A percentile compares a stretch with the other conserved stretches of the same genome.
Conservation (phyloP, 148 eudicot genomes). For the Rhododendron ferrugineum region DNA sequence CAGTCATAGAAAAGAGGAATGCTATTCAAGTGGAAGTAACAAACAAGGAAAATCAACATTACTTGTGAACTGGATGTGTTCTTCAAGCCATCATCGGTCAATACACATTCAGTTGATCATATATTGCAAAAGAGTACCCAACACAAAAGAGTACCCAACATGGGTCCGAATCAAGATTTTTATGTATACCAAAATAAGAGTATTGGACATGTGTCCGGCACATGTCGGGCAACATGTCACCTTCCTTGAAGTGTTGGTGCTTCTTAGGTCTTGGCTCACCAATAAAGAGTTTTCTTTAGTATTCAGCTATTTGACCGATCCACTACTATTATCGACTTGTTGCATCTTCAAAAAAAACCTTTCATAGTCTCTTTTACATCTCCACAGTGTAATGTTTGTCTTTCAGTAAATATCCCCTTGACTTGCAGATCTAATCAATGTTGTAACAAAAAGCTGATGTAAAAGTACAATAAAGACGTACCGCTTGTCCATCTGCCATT, state of each 20-base stretch:
- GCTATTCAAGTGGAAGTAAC: not conserved
- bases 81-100: not conserved
- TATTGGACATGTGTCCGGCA: not conserved
- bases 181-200: not conserved
- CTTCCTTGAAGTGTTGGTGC: not conserved
- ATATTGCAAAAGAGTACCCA: not conserved
- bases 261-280: not conserved
- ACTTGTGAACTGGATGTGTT: not conserved
- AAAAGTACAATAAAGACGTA: slow-evolving; percentile 14
- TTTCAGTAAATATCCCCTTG: not conserved
- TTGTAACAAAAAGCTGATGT: not conserved
- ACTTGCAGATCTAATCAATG: not conserved
- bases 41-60: not conserved
- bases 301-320: not conserved
- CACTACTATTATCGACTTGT: not conserved
- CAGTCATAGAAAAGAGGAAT: not conserved
- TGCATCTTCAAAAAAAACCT: not conserved
- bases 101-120: not conserved
- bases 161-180: not conserved
- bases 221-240: not conserved
- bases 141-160: too few species aligned
- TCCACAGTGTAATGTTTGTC: not conserved
- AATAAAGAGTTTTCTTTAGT: not conserved
- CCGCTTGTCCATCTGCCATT: slow-evolving; percentile 44
- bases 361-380: not conserved